These are phyloP conservation scores for Huntiella omanensis DNA, from an alignment of 2,329 filamentous ascomycete genomes.

Conservation along the genomic window DNA sequence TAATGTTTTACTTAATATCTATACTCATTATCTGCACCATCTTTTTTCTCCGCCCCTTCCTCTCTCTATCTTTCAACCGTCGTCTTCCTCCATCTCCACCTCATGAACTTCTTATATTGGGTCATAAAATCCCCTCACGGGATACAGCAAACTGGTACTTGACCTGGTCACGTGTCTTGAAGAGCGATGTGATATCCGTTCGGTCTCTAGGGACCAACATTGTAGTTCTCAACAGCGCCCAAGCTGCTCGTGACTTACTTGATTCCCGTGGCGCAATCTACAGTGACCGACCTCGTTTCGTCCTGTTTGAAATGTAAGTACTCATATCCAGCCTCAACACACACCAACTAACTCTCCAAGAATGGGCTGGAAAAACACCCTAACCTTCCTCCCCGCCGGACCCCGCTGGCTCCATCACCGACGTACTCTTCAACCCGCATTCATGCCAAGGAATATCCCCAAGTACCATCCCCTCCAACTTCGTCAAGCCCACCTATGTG, in stretches of 20 bases:
- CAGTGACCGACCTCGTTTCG: constrained; percentile 25
- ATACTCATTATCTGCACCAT: no score
- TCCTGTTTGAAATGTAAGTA: constrained; percentile 19
- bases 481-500: constrained; percentile 9
- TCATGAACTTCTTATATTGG: neutral
- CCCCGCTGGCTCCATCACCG: constrained; percentile 24
- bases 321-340: no score
- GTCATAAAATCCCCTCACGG: neutral
- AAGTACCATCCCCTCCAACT: constrained; percentile 15
- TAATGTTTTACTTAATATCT: no score
- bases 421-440: constrained; percentile 23
- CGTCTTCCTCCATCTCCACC: neutral
- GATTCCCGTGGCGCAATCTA: constrained; percentile 26
- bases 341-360: constrained; percentile 8
- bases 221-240: neutral
- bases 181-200: neutral
- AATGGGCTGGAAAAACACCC: constrained; percentile 27
- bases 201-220: neutral
- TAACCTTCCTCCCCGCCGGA: constrained; percentile 27
- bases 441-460: constrained; percentile 20
- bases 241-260: constrained; percentile 23
- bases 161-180: neutral
- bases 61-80: neutral
- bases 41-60: neutral
- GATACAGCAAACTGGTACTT: neutral